Evolutionary conservation across 1,139 yeast species (phyloP).

Genomic region (Kodamaea arcana): DNA sequence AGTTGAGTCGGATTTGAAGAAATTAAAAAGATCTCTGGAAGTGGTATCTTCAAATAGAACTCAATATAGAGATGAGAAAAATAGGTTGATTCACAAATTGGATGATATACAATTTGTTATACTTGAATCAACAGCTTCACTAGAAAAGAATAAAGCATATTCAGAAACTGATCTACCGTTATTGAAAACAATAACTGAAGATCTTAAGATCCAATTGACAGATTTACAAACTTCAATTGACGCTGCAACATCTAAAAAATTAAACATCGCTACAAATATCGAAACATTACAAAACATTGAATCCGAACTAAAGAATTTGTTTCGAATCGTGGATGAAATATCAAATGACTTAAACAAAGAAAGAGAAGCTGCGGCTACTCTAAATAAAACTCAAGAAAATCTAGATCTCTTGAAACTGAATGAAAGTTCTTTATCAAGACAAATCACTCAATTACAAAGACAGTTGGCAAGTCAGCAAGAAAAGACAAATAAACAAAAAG

Average conservation of each 20-base stretch:
- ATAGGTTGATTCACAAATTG: conserved; percentile 49
- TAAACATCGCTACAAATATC: conserved; percentile 51
- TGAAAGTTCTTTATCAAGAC: conserved; percentile 44
- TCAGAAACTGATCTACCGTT: conserved; percentile 60
- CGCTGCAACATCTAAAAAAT: conserved; percentile 44
- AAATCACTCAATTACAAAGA: conserved; percentile 46
- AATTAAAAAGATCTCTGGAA: conserved; percentile 63
- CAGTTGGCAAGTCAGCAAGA: conserved; percentile 54
- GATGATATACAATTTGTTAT: conserved; percentile 53
- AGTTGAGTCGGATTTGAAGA: conserved; percentile 60
- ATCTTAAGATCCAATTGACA: conserved; percentile 47
- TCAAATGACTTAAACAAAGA: conserved; percentile 47
- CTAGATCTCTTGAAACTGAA: conserved; percentile 32
- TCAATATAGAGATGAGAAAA: conserved; percentile 61
- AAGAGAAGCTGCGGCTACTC: conserved; percentile 38
- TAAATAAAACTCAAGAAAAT: conserved; percentile 42
- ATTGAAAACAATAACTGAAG: conserved; percentile 51
- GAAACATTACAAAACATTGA: conserved; percentile 58
- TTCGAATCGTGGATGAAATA: conserved; percentile 56
- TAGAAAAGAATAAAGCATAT: conserved; percentile 58
- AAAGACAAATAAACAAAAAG: conserved; percentile 46
- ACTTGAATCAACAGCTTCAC: conserved; percentile 53
- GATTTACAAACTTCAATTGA: conserved; percentile 30
- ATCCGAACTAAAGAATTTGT: conserved; percentile 49
- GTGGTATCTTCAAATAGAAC: conserved; percentile 61